Conservation (phyloP, 306 rosid species). For the Mucuna pruriens region DNA sequence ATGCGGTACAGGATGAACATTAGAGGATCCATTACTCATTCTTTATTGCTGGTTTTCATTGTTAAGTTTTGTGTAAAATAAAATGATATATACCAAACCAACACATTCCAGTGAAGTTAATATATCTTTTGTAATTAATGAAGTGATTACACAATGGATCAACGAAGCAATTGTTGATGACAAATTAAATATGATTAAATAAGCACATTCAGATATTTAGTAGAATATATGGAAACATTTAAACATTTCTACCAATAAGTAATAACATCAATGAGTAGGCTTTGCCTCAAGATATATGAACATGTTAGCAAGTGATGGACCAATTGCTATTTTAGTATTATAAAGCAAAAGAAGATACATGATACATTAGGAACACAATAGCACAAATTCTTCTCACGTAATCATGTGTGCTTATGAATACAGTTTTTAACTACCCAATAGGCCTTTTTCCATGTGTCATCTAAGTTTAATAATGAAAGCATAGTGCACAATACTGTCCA, state of each 20-base stretch:
- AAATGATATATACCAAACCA: constrained; percentile 23
- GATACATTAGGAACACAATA: background rate
- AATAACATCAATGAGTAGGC: background rate
- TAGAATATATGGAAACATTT: background rate
- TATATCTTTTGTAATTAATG: background rate
- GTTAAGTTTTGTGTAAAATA: background rate
- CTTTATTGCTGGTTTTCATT: background rate
- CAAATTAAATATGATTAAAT: background rate
- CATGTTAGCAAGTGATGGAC: background rate
- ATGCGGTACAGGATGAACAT: background rate
- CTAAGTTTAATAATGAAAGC: background rate
- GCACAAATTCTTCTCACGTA: background rate
- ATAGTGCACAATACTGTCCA: background rate
- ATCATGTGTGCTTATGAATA: background rate
- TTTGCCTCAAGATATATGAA: background rate
- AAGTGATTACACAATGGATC: background rate
- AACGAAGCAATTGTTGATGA: constrained; percentile 10
- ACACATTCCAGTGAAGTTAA: background rate
- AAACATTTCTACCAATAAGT: background rate
- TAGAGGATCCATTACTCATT: background rate
- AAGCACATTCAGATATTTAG: background rate
- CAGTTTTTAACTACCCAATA: background rate
- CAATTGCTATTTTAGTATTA: no score
- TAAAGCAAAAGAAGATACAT: background rate
- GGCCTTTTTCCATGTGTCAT: background rate